Evolutionary conservation across 352 stramenopile genomes (phyloP), one percentile per base, ranked within the genome.

Genomic region (Lagenidium giganteum): DNA sequence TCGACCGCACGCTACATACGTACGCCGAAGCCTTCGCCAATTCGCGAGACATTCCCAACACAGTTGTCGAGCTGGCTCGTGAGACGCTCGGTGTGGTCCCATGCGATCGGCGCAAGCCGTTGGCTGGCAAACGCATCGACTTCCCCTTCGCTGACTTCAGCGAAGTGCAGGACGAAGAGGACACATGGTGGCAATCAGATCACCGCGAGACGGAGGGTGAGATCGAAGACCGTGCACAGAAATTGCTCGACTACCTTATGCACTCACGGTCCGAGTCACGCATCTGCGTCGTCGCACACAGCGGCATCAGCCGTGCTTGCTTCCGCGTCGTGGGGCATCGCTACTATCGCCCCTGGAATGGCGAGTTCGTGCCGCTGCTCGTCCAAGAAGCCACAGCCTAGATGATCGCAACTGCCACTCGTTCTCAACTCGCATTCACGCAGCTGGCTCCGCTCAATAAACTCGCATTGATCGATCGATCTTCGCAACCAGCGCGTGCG

Each of bases 61-160:
- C 52, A 0, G 64, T 73, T 4, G 54, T 85, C 30, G 75, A 88
- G 52, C 50, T 77, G 5, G 59, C 61, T 8, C 56, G 75, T 4
- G 75, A 88, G 62, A 88, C 75, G 33, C 56, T 88, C 13, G 75
- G 71, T 11, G 71, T 85, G 16, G 73, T 77, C 26, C 67, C 75
- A 16, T 85, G 71, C 48, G 75, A 88, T 42, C 67, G 67, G 28
- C 71, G 75, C 20, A 77, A 69, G 23, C 9, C 57, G 21, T 54
- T 71, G 38, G 36, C 60, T 14, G 49, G 51, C 18, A 83, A 85
- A 41, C 47, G 59, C 9, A 28, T 30, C 6, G 47, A 47, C 17
- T 82, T 81, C 51, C 65, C 62, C 8, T 32, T 70, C n/a, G 44
- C 85, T 11, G 62, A 85, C 47, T 88, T 81, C 42, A 51, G 41